phyloP scores from a whole-genome alignment of 176 grass and related monocot species.

The Otatea glauca region DNA sequence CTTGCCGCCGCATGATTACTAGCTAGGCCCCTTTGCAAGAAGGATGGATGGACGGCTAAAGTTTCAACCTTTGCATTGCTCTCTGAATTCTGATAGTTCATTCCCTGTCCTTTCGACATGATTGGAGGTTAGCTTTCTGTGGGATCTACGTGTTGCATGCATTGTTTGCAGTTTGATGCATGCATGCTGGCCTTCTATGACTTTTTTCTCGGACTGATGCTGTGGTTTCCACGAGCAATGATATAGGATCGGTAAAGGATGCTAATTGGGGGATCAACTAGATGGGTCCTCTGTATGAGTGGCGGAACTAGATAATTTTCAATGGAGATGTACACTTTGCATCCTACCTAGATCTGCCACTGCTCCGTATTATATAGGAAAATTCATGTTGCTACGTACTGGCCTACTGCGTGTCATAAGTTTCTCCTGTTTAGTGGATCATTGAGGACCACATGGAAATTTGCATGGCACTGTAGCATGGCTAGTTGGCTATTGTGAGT shows the following conservation, averaged over 20 bases:
- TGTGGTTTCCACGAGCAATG: neutral
- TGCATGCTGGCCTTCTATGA: slow-evolving; percentile 4
- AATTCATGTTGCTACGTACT: neutral
- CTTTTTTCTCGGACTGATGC: slow-evolving; percentile 13
- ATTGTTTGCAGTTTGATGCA: neutral
- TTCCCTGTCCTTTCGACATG: neutral
- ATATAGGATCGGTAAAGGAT: neutral
- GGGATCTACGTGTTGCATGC: slow-evolving; percentile 30
- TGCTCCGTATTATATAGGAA: neutral
- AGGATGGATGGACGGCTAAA: neutral
- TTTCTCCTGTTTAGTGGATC: neutral
- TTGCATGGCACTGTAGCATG: neutral
- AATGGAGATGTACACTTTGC: too few relatives aligned
- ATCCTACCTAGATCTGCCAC: too few relatives aligned
- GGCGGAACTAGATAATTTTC: too few relatives aligned
- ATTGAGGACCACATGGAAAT: neutral
- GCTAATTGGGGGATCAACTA: neutral
- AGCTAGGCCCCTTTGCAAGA: neutral
- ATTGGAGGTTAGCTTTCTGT: neutral
- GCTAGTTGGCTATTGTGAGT: neutral
- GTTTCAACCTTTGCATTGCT: neutral
- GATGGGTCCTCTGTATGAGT: neutral
- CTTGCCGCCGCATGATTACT: neutral
- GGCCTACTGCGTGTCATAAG: neutral
- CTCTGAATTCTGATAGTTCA: slow-evolving; percentile 16